Conservation (phyloP, 768 basidiomycete species). For the Tricholoma sp. region DNA sequence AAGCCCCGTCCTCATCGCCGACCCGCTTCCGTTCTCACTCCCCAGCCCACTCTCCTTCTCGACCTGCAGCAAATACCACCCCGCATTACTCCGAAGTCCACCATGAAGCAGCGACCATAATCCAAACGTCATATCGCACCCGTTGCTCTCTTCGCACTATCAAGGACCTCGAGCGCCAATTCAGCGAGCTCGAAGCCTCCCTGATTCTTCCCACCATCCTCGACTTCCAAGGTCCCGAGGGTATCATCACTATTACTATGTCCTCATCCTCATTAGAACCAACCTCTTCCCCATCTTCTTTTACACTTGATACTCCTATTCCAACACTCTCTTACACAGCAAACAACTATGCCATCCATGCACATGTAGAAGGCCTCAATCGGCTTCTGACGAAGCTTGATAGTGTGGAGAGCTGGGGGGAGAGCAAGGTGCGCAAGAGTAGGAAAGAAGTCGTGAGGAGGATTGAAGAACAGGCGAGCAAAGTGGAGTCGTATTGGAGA, state of each 20-base stretch:
- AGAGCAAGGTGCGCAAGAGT: conserved; percentile 42
- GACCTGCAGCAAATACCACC: conserved; percentile 1
- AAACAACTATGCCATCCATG: conserved; percentile 55
- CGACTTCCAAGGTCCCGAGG: conserved; percentile 40
- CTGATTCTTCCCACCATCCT: conserved; percentile 43
- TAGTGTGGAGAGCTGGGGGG: conserved; percentile 61
- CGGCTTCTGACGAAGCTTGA: conserved; percentile 65
- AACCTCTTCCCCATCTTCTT: conserved; percentile 13
- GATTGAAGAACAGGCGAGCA: conserved; percentile 57
- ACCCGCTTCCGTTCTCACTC: background rate
- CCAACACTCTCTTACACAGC: conserved; percentile 56
- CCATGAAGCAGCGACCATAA: conserved; percentile 38
- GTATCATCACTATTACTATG: conserved; percentile 19
- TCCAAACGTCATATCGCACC: conserved; percentile 43
- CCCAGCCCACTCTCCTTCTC: background rate
- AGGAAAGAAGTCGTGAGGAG: conserved; percentile 48
- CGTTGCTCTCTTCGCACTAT: conserved; percentile 38
- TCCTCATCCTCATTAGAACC: no score
- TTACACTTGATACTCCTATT: conserved; percentile 14
- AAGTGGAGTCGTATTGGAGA: conserved; percentile 44
- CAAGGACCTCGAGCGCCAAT: conserved; percentile 33
- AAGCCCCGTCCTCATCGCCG: background rate
- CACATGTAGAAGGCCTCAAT: conserved; percentile 57
- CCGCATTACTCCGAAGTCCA: conserved; percentile 24
- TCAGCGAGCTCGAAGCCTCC: conserved; percentile 32